Evolutionary conservation across 2,329 filamentous ascomycete genomes (phyloP), one percentile per base, ranked within the genome.

Genomic region (Emergomyces africanus): DNA sequence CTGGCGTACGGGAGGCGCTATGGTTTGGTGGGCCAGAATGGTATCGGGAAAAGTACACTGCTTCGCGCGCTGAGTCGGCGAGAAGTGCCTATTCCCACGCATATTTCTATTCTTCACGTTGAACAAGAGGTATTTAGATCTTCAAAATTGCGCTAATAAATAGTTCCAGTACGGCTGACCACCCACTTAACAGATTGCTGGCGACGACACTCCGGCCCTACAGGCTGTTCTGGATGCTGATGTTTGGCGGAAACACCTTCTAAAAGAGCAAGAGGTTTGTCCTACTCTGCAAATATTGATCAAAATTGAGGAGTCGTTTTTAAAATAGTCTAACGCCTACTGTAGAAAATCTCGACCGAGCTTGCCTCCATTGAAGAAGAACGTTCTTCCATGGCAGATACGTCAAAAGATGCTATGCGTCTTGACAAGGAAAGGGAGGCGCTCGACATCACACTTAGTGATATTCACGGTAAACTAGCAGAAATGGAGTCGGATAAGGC

Each of bases 401-500:
- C 92, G 0, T 95, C 92, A 25, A 84, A 85, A 61, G 92, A 97
- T 76, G 92, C 92, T 15, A 86, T 84, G 46, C 88, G 82, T 69
- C 79, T 97, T 30, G 92, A 97, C 71, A 82, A 83, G 60, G 90
- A 96, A 67, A 86, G 90, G 63, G 94, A 97, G 73, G 89, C 89
- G 48, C 83, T 95, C 57, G 94, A 99, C 70, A 86, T 85, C 62
- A 95, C 94, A 44, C 81, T 99, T 51, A 90, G 87, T 65, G 94
- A 99, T 69, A 85, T 99, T 56, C 90, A 99, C 70, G 74, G 81
- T 61, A 99, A 99, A 74, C 81, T 99, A 61, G 84, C 91, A 23
- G 94, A 99, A 75, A 99, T 99, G 94, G 94, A 99, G 71, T 96
- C 94, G 0, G 94, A 99, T 78, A 97, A 96, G 77, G 94, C 94